These are phyloP conservation scores for Clonostachys sp. DNA, from an alignment of 2,329 filamentous ascomycete genomes.

Conservation along the genomic window DNA sequence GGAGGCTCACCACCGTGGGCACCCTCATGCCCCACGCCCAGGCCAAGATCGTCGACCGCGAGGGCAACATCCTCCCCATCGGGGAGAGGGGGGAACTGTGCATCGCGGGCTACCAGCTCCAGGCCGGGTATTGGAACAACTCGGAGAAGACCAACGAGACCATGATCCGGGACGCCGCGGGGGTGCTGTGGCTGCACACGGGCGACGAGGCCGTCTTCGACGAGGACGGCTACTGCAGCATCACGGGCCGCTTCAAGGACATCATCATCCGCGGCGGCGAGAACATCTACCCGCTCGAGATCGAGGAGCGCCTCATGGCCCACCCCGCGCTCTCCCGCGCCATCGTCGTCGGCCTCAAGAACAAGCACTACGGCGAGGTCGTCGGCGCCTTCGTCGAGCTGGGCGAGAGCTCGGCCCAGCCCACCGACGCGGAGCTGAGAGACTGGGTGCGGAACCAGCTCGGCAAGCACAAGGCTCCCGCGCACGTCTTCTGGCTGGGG, in stretches of 20 bases:
- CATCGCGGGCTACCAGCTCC: constrained; percentile 73
- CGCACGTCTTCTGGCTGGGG: constrained; percentile 74
- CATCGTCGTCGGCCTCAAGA: constrained; percentile 65
- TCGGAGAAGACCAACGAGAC: constrained; percentile 65
- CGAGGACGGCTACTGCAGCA: constrained; percentile 63
- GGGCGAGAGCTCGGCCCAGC: constrained; percentile 27
- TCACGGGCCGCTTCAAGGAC: constrained; percentile 75
- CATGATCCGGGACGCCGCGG: constrained; percentile 47
- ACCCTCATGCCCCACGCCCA: constrained; percentile 70
- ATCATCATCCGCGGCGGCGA: constrained; percentile 75
- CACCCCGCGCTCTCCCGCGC: constrained; percentile 61
- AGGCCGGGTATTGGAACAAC: constrained; percentile 65
- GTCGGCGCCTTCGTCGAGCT: constrained; percentile 60
- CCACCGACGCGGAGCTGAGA: constrained; percentile 48
- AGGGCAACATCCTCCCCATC: constrained; percentile 61
- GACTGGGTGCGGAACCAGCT: constrained; percentile 59
- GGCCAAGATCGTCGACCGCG: constrained; percentile 72
- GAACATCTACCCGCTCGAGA: constrained; percentile 71
- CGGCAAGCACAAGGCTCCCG: constrained; percentile 64
- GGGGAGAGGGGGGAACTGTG: constrained; percentile 70
- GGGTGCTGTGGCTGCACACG: constrained; percentile 59
- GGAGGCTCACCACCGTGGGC: constrained; percentile 67
- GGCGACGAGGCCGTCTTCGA: constrained; percentile 69
- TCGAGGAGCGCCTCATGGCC: constrained; percentile 65
- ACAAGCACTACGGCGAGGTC: constrained; percentile 69